phyloP scores from a whole-genome alignment of 2,329 filamentous ascomycete genomes.

The Alternaria longipes region DNA sequence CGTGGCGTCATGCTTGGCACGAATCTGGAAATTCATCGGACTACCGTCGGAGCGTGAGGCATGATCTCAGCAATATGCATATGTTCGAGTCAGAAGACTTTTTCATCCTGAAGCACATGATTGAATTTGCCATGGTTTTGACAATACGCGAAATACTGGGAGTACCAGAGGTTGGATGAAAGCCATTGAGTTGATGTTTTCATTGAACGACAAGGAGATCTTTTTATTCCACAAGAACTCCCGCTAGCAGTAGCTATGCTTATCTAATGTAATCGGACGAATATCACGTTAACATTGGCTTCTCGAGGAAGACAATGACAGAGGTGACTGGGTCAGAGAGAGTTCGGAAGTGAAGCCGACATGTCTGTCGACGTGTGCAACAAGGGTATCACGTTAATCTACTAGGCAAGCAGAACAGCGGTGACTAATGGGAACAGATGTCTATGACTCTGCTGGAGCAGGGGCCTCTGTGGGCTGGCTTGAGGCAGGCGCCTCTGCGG shows the following conservation, averaged over 20 bases:
- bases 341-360: constrained; percentile 36
- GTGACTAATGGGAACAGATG: constrained; percentile 36
- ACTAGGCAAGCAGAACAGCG: constrained; percentile 39
- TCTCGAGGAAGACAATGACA: constrained; percentile 33
- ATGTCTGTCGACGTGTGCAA: constrained; percentile 13
- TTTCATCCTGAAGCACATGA: neutral
- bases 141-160: neutral
- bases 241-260: constrained; percentile 10
- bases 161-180: neutral
- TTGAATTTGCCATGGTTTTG: neutral
- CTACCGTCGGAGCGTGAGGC: neutral
- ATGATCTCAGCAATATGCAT: neutral
- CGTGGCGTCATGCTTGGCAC: constrained; percentile 7
- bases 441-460: constrained; percentile 24
- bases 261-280: constrained; percentile 11
- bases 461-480: constrained; percentile 16
- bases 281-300: constrained; percentile 50
- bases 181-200: neutral
- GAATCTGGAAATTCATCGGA: neutral
- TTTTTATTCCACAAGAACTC: constrained; percentile 11
- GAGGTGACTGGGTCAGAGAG: constrained; percentile 50
- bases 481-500: constrained; percentile 16
- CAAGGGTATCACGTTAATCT: constrained; percentile 49
- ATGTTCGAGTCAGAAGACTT: neutral
- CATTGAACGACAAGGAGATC: constrained; percentile 11